Conservation (phyloP, 768 basidiomycete genomes). For the Lanmaoa rubissima region DNA sequence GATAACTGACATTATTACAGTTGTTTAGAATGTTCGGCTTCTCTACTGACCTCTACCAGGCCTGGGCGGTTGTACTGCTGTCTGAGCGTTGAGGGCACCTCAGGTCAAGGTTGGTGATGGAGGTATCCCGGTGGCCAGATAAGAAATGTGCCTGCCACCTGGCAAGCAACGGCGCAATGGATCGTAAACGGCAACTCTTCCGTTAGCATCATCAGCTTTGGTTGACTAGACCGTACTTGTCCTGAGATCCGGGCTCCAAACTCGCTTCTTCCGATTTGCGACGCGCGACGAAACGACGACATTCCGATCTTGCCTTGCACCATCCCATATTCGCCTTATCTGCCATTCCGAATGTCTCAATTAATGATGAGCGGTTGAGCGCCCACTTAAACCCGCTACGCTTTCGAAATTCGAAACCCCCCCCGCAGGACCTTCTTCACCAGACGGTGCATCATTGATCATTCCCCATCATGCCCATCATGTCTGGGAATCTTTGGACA, state of each 20-base stretch:
- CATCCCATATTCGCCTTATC: background rate
- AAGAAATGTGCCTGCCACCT: background rate
- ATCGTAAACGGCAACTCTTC: background rate
- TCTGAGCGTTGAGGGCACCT: too few species aligned
- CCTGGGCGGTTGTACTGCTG: too few species aligned
- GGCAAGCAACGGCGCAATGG: background rate
- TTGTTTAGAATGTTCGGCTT: too few species aligned
- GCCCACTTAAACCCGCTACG: background rate
- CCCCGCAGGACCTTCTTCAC: background rate
- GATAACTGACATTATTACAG: too few species aligned
- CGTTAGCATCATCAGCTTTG: too few species aligned
- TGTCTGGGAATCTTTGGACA: slow-evolving; percentile 5
- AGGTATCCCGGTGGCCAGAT: background rate
- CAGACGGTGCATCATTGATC: background rate
- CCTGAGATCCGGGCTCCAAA: background rate
- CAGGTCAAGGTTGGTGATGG: too few species aligned
- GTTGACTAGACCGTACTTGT: background rate
- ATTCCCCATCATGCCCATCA: background rate
- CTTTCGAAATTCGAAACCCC: background rate
- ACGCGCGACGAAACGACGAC: too few species aligned
- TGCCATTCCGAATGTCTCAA: background rate
- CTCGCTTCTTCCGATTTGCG: background rate
- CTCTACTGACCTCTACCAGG: too few species aligned
- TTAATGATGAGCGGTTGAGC: background rate
- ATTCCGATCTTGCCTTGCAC: background rate